A percentile compares a stretch with the other conserved stretches of the same genome.
phyloP scores from a whole-genome alignment of 106 monocot genomes.

The Hemerocallis citrina region DNA sequence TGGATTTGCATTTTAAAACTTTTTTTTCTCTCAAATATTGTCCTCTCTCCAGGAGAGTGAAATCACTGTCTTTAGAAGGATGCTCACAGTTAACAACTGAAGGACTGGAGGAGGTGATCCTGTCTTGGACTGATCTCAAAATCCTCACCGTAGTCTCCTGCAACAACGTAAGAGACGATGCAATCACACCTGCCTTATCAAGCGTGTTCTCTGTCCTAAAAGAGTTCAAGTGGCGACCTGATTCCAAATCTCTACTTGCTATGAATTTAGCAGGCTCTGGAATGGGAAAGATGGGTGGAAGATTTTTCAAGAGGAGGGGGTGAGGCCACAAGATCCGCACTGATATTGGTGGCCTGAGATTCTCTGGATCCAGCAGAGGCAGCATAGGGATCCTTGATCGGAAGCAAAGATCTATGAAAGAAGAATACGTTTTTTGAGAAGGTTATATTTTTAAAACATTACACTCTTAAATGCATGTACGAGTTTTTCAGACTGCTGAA shows the following conservation, averaged over 20 bases:
- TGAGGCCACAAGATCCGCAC: too few species aligned
- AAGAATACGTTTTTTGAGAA: too few species aligned
- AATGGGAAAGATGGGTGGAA: constrained; percentile 85
- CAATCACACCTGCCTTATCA: constrained; percentile 61
- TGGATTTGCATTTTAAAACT: neutral
- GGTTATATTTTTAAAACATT: too few species aligned
- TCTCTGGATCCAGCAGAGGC: too few species aligned
- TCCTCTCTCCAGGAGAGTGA: constrained; percentile 63
- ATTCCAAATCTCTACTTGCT: constrained; percentile 58
- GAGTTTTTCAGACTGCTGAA: too few species aligned
- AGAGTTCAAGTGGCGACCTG: constrained; percentile 89
- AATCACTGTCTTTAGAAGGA: constrained; percentile 55
- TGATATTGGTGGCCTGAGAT: too few species aligned
- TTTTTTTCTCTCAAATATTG: neutral
- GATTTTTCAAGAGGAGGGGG: constrained; percentile 62
- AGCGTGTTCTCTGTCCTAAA: constrained; percentile 69
- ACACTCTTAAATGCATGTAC: too few species aligned
- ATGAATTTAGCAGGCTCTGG: constrained; percentile 61
- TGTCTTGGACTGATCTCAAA: constrained; percentile 72
- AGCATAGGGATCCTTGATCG: too few species aligned
- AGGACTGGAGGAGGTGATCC: constrained; percentile 70
- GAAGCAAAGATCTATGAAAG: too few species aligned
- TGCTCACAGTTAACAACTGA: constrained; percentile 74
- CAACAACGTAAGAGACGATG: constrained; percentile 60
- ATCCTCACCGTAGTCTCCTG: constrained; percentile 70